Evolutionary conservation across 2,329 filamentous ascomycete genomes (phyloP), one percentile per base, ranked within the genome.

Genomic region (Ophiostoma quercus): DNA sequence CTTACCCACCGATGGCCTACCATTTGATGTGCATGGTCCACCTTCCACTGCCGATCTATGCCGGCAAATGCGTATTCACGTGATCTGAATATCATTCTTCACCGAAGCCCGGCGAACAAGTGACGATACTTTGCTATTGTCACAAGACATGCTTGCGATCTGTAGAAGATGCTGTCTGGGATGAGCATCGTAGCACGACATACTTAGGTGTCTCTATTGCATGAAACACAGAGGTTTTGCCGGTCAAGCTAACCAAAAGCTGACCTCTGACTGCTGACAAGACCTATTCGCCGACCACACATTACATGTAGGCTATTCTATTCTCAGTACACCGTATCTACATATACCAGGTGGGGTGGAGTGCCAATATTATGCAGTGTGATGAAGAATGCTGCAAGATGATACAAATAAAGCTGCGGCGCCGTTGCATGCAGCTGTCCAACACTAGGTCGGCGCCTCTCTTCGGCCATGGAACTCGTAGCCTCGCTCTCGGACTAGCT

Each of bases 71-170:
- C 51, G 11, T 57, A 1, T 25, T 57, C 51, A 57, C 51, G 51
- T 57, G 51, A 57, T 57, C n/a, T 11, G n/a, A 4, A 57, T 57
- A 16, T 25, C 3, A 25, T 25, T 57, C 51, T 57, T 57, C 51
- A 12, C 22, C n/a, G 22, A 57, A 57, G n/a, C 51, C n/a, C 51
- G 51, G 51, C 51, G 6, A 57, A 12, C n/a, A 57, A 22, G 9
- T 57, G n/a, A 12, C 51, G 3, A 57, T 57, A 22, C 2, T 12
- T 25, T 9, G 9, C 9, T 12, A 29, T 25, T 25, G n/a, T 25
- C 51, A 57, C 51, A 14, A 57, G n/a, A 57, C 51, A 57, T 25
- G n/a, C 51, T 57, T 25, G 9, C 51, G n/a, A 57, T 57, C 51
- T 25, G n/a, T 57, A 12, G 9, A 57, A 57, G n/a, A 25, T 25